Conservation (phyloP, 129 eudicot species). For the Lonicera japonica region DNA sequence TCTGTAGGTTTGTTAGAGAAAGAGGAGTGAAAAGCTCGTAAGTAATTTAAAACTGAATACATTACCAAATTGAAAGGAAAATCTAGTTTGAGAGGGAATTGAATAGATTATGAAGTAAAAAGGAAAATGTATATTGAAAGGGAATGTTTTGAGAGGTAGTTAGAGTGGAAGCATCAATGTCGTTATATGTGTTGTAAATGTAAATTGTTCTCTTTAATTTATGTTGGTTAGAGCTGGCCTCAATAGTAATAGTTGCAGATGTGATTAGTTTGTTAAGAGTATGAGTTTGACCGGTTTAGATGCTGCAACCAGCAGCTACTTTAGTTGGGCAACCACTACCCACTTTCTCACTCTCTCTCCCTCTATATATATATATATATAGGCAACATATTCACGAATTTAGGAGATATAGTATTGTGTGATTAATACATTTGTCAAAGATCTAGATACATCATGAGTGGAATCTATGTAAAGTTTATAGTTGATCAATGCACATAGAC, state of each 20-base stretch:
- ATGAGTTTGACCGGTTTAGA: neutral
- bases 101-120: neutral
- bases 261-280: neutral
- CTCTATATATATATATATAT: neutral
- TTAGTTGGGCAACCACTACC: neutral
- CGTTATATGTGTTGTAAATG: neutral
- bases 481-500: too few species aligned
- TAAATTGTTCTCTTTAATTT: conserved; percentile 1
- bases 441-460: too few species aligned
- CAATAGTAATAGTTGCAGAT: neutral
- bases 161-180: neutral
- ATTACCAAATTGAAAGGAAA: neutral
- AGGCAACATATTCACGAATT: too few species aligned
- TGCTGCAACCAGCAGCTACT: neutral
- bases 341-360: too few species aligned
- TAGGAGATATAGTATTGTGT: too few species aligned
- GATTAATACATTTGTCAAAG: too few species aligned
- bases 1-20: neutral
- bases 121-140: neutral
- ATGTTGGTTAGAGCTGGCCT: neutral
- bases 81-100: too few species aligned
- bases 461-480: too few species aligned
- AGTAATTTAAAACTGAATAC: neutral
- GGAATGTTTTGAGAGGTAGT: conserved; percentile 6
- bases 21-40: neutral